Percentiles rank a stretch among this genome's conserved stretches.
These are phyloP conservation scores for Fusarium guadeloupense DNA, from an alignment of 2,329 filamentous ascomycete species.

Conservation along the genomic window DNA sequence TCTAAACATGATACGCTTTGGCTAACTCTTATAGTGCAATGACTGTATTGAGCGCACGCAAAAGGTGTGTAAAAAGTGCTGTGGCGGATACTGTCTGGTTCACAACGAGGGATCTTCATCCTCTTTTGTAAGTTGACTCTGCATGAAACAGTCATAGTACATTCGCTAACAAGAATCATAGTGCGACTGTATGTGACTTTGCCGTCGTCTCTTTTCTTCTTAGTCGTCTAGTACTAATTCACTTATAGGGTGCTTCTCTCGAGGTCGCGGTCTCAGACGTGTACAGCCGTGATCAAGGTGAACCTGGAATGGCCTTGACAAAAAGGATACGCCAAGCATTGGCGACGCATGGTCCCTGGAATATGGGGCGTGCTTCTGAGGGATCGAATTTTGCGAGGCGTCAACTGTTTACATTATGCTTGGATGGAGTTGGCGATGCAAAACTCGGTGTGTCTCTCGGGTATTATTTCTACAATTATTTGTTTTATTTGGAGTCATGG, in stretches of 20 bases:
- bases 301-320: neutral
- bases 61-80: constrained; percentile 75
- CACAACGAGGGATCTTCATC: constrained; percentile 84
- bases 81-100: constrained; percentile 81
- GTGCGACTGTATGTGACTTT: constrained; percentile 57
- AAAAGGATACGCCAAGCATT: neutral
- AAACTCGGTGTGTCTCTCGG: neutral
- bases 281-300: constrained; percentile 13
- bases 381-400: constrained; percentile 14
- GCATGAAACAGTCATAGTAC: neutral
- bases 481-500: constrained; percentile 22
- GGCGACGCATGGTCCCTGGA: constrained; percentile 13
- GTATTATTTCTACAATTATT: constrained; percentile 2
- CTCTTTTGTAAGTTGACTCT: constrained; percentile 59
- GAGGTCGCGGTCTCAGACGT: constrained; percentile 48
- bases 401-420: neutral
- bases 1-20: accelerated
- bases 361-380: constrained; percentile 3
- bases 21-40: constrained; percentile 66
- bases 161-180: constrained; percentile 46
- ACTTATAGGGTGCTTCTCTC: constrained; percentile 46
- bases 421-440: constrained; percentile 3
- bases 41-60: constrained; percentile 78
- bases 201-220: neutral
- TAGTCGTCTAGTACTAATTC: constrained; percentile 17